Conservation (phyloP, 176 grass and related monocot genomes). For the Alopecurus myosuroides region DNA sequence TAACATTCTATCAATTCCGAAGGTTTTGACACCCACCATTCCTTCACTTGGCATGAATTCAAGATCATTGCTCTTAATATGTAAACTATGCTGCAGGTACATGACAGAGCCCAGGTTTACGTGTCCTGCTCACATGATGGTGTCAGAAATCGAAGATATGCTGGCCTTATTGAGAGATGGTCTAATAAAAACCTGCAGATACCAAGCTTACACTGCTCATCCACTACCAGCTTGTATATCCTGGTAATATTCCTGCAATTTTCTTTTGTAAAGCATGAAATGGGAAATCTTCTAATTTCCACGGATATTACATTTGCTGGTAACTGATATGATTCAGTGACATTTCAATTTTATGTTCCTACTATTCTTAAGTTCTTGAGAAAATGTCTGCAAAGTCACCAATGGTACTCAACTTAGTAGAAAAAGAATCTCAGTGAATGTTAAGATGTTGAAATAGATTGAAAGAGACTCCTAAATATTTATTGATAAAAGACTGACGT, state of each 20-base stretch:
- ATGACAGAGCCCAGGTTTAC: constrained; percentile 96
- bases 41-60: background rate
- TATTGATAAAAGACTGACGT: background rate
- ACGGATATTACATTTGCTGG: background rate
- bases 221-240: constrained; percentile 66
- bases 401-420: background rate
- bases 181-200: constrained; percentile 60
- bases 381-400: background rate
- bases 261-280: background rate
- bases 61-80: constrained; percentile 24
- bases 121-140: constrained; percentile 60
- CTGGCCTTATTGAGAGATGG: constrained; percentile 90
- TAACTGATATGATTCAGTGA: background rate
- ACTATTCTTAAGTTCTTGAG: background rate
- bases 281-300: background rate
- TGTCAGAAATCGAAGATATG: constrained; percentile 45
- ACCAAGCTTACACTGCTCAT: constrained; percentile 62
- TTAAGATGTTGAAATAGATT: background rate
- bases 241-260: constrained; percentile 53
- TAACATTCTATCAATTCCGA: constrained; percentile 66
- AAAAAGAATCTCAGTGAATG: background rate
- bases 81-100: constrained; percentile 62
- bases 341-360: background rate
- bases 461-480: background rate
- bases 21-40: constrained; percentile 42